Evolutionary conservation across 805 yeast species (phyloP), one percentile per base, ranked within the genome.

Genomic region (Candida alai): DNA sequence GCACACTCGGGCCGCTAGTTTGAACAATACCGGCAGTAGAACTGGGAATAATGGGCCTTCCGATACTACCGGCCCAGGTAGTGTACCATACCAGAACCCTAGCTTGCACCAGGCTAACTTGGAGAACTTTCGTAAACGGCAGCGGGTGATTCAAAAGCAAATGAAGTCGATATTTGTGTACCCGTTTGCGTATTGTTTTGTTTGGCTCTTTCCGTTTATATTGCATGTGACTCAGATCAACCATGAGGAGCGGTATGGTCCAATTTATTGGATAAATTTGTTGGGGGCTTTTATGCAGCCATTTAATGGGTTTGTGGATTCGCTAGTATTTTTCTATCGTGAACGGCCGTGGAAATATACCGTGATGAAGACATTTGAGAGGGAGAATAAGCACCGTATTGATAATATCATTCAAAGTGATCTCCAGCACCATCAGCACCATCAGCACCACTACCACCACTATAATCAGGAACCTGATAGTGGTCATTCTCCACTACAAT

Each of bases 181-280:
- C 52, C 97, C 97, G 3, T 61, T 82, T 26, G 82, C 95, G 2
- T 88, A 86, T 56, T 68, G 86, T 38, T 66, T 83, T 18, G 58
- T 87, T 30, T 88, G 97, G 97, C 51, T 81, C 14, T 80, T 84
- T 43, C 96, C 96, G 2, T 73, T 85, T 40, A 71, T 80, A 4
- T 65, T 76, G 22, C 84, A 82, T 47, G 66, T 77, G 36, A 67
- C 85, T 7, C 78, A 74, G 48, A 63, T 71, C 45, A 62, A 65
- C 24, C 62, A 69, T 45, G 77, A 73, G 37, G 52, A 68, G 14
- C 28, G 40, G 1, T 65, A 70, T 39, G 74, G 76, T 1, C 76
- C 82, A 2, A 65, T 74, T 6, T 70, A 70, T 39, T 81, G 90
- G 81, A 56, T 85, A 25, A 71, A 74, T 34, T 71, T 76, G 34